Conservation (phyloP, 1,284 basidiomycete species). For the Schizophyllum commune region DNA sequence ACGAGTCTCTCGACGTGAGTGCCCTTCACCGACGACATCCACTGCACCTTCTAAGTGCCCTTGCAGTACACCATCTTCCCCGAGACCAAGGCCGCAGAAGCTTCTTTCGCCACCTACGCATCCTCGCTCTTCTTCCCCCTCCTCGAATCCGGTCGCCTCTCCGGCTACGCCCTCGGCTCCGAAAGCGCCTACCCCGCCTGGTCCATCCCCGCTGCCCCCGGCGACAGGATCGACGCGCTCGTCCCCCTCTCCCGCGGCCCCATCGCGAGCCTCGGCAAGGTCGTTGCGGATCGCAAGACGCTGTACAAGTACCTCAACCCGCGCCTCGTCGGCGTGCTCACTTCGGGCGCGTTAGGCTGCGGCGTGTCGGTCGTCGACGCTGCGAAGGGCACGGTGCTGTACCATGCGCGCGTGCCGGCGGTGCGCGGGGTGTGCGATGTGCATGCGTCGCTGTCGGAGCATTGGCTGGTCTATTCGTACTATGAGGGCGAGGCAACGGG, state of each 20-base stretch:
- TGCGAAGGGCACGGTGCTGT: slow-evolving; percentile 71
- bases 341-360: slow-evolving; percentile 30
- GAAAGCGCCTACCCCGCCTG: slow-evolving; percentile 50
- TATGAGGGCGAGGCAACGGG: slow-evolving; percentile 50
- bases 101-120: slow-evolving; percentile 34
- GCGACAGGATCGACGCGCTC: slow-evolving; percentile 45
- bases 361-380: slow-evolving; percentile 74
- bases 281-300: slow-evolving; percentile 81
- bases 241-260: slow-evolving; percentile 41
- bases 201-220: slow-evolving; percentile 49
- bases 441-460: slow-evolving; percentile 72
- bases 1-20: slow-evolving; percentile 61
- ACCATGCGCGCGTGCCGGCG: slow-evolving; percentile 50
- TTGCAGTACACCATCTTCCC: slow-evolving; percentile 53
- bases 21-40: slow-evolving; percentile 1
- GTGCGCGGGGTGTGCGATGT: slow-evolving; percentile 47
- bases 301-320: slow-evolving; percentile 95
- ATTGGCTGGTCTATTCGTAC: slow-evolving; percentile 90
- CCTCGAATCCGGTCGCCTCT: slow-evolving; percentile 38
- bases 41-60: neutral
- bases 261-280: slow-evolving; percentile 76
- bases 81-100: slow-evolving; percentile 35
- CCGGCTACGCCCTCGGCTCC: slow-evolving; percentile 47
- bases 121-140: slow-evolving; percentile 48
- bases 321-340: slow-evolving; percentile 46